phyloP scores from a whole-genome alignment of 495 filamentous ascomycete species.

The Haplographium delicatum region DNA sequence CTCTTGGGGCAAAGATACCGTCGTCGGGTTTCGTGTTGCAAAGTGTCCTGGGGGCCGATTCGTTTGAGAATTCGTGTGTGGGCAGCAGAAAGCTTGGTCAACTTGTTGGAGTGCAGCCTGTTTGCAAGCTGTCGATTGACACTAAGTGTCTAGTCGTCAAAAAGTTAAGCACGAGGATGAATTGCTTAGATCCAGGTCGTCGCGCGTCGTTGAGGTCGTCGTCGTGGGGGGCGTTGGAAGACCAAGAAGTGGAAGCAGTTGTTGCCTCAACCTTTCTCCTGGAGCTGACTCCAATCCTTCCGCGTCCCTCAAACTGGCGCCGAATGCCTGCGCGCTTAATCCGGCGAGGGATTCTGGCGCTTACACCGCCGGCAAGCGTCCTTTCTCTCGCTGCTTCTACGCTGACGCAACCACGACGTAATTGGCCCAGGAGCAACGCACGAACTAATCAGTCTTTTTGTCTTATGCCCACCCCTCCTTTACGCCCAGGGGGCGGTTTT shows the following conservation, averaged over 20 bases:
- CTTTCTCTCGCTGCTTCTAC: constrained; percentile 13
- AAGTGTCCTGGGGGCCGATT: background rate
- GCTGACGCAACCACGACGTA: background rate
- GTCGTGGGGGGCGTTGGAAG: constrained; percentile 13
- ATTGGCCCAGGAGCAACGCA: background rate
- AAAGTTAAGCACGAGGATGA: background rate
- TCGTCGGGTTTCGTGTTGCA: constrained; percentile 7
- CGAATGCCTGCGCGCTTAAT: constrained; percentile 10
- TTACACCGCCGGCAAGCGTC: background rate
- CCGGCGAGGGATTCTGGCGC: constrained; percentile 13
- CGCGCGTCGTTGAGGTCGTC: constrained; percentile 6
- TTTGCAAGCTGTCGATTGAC: constrained; percentile 1
- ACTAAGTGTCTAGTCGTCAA: constrained; percentile 8
- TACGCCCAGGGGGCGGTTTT: too few species aligned
- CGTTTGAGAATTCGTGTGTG: constrained; percentile 17
- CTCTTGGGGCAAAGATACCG: constrained; percentile 1
- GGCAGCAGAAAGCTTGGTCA: constrained; percentile 4
- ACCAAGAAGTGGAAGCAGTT: constrained; percentile 1
- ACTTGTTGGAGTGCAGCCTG: constrained; percentile 6
- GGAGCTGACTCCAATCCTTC: constrained; percentile 4
- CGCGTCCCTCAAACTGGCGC: constrained; percentile 1
- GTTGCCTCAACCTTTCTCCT: constrained; percentile 10
- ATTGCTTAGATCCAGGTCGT: constrained; percentile 3
- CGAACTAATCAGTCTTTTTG: background rate
- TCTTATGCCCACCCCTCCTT: background rate